Evolutionary conservation across 805 yeast species (phyloP), one percentile per base, ranked within the genome.

Genomic region (Ogataea siamensis): DNA sequence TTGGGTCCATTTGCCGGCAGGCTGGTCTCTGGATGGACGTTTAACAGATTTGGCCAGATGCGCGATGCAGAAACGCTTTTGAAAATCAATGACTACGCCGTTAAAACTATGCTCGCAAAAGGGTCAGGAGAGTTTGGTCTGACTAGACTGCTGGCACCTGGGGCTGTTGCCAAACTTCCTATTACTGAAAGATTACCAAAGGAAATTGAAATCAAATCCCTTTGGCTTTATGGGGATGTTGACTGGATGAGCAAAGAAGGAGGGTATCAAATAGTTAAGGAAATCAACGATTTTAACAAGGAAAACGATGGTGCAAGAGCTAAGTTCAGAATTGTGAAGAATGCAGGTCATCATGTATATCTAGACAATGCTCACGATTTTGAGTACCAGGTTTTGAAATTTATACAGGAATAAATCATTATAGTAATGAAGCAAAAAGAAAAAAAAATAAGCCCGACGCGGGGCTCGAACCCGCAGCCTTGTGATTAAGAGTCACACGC

Each of bases 181-280:
- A 56, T 80, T 29, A 46, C 74, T 21, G 80, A 74, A 45, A 66
- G 86, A 49, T 58, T 70, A 48, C 78, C 67, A 11, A 62, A 47
- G 32, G 58, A 68, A 34, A 36, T 62, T 1, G 43, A 49, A 12
- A 45, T 74, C 11, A 77, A 77, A 3, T 66, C 77, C 1, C 55
- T 78, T 20, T 78, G 83, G 80, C 45, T 79, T 16, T 80, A 80
- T 50, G 87, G 87, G 7, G 85, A 79, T 42, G 63, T 59, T 25
- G 87, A 80, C 55, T 80, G 87, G 87, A 80, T 80, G 87, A 74
- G 75, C 43, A 73, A 68, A 37, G 69, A 66, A 31, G 83, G 81
- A 9, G 87, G 87, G 2, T 54, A 63, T 26, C 63, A 69, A 25
- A 63, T 67, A 37, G 68, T 65, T 11, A 54, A 63, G 9, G 59